A percentile compares a stretch with the other conserved stretches of the same genome.
phyloP scores from a whole-genome alignment of 140 eudicot species.

The Cichorium intybus region DNA sequence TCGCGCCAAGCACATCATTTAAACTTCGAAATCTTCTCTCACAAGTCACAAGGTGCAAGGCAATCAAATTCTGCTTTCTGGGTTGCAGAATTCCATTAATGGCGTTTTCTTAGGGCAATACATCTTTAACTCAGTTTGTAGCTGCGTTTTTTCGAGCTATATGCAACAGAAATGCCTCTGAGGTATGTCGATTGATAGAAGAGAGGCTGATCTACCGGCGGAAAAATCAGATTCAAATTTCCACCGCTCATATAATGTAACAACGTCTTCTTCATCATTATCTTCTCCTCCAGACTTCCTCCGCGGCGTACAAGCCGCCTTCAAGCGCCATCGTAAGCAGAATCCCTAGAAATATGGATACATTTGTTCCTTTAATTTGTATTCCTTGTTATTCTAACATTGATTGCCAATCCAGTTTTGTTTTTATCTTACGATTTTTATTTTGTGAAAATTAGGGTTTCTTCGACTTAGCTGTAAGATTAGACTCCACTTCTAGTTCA shows the following conservation, averaged over 20 bases:
- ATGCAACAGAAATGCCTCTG: constrained; percentile 16
- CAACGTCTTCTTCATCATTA: constrained; percentile 34
- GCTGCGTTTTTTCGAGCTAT: neutral
- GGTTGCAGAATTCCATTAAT: neutral
- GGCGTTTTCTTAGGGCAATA: neutral
- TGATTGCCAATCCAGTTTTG: neutral
- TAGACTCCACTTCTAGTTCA: neutral
- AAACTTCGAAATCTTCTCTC: neutral
- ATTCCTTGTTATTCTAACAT: neutral
- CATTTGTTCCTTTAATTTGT: neutral
- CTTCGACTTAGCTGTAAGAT: neutral
- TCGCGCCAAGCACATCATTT: neutral
- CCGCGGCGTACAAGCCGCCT: constrained; percentile 71
- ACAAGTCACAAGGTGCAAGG: neutral
- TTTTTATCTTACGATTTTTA: neutral
- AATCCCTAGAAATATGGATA: neutral
- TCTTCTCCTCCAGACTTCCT: constrained; percentile 54
- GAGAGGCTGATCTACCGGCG: constrained; percentile 23
- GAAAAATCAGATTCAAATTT: constrained; percentile 27
- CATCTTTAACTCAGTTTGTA: neutral
- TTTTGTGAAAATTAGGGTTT: constrained; percentile 12
- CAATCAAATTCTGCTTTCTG: neutral
- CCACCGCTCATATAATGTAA: constrained; percentile 26
- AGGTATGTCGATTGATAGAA: neutral
- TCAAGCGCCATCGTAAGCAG: constrained; percentile 68